Conservation (phyloP, 139 green algal genomes). For the Asterochloris sp. region DNA sequence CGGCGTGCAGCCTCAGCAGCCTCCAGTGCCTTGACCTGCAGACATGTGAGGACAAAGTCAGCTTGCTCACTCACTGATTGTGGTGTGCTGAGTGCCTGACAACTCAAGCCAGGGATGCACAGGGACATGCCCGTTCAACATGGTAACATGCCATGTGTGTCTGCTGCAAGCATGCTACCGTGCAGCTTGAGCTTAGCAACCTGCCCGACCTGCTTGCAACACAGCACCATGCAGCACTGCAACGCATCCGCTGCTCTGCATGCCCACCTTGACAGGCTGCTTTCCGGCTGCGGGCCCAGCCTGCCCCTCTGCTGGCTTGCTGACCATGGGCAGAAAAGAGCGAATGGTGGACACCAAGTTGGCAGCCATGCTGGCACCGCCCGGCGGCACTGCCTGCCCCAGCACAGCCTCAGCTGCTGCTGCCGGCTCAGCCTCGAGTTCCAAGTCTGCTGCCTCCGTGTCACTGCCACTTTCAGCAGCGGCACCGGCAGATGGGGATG, state of each 20-base stretch:
- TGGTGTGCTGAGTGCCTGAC: not conserved
- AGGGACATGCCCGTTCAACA: not conserved
- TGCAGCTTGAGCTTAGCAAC: not conserved
- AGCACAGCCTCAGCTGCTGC: no score
- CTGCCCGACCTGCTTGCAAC: not conserved
- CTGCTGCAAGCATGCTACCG: not conserved
- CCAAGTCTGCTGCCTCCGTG: no score
- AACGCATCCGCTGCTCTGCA: not conserved
- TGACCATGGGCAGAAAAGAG: slow-evolving; percentile 59
- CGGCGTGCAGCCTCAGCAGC: slow-evolving; percentile 49
- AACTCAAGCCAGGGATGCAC: not conserved
- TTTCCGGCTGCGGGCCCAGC: slow-evolving; percentile 49
- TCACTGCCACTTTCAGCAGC: no score
- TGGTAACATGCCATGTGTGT: not conserved
- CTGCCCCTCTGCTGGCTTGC: slow-evolving; percentile 25
- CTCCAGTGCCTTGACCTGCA: slow-evolving; percentile 71
- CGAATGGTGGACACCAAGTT: slow-evolving; percentile 67
- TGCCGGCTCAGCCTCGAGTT: no score
- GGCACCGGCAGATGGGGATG: no score
- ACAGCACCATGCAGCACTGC: not conserved
- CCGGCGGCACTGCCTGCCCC: not conserved
- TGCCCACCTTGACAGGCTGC: slow-evolving; percentile 50
- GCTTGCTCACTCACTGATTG: not conserved
- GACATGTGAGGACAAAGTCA: not conserved
- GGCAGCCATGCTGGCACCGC: slow-evolving; percentile 18